These are phyloP conservation scores for Cyberlindnera petersonii DNA, from an alignment of 805 yeast genomes.

Conservation along the genomic window DNA sequence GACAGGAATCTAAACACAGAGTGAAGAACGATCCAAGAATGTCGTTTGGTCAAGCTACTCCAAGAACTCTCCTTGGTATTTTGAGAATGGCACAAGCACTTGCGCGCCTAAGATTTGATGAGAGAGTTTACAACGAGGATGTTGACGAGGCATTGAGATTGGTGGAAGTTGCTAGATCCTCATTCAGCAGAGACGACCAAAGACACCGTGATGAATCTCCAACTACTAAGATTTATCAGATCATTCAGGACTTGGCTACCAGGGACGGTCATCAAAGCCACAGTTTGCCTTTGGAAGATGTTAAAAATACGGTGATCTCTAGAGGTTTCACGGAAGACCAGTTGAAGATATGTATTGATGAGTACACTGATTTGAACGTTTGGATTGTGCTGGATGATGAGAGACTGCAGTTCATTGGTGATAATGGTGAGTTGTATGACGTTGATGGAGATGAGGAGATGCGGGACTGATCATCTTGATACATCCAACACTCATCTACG, in stretches of 20 bases:
- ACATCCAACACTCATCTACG: no score
- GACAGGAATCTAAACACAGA: slow-evolving; percentile 84
- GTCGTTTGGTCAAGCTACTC: slow-evolving; percentile 89
- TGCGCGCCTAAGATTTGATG: slow-evolving; percentile 82
- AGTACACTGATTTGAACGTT: slow-evolving; percentile 66
- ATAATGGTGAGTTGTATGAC: slow-evolving; percentile 15
- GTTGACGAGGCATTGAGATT: slow-evolving; percentile 95
- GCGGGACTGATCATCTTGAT: slow-evolving; percentile 10
- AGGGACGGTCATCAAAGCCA: slow-evolving; percentile 32
- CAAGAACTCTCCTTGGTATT: slow-evolving; percentile 89
- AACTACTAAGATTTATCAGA: slow-evolving; percentile 65
- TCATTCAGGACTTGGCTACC: slow-evolving; percentile 57
- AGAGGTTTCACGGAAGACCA: slow-evolving; percentile 83
- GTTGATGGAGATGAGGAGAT: slow-evolving; percentile 18
- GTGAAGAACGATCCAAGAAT: slow-evolving; percentile 59
- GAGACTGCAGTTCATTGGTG: slow-evolving; percentile 48
- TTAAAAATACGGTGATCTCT: slow-evolving; percentile 63
- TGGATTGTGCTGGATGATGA: slow-evolving; percentile 75
- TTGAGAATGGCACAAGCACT: slow-evolving; percentile 91
- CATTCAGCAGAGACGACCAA: slow-evolving; percentile 54
- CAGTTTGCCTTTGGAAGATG: slow-evolving; percentile 39
- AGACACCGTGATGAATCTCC: slow-evolving; percentile 57
- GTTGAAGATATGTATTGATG: slow-evolving; percentile 68
- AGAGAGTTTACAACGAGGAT: slow-evolving; percentile 67
- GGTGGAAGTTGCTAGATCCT: slow-evolving; percentile 79